Evolutionary conservation across 1,139 yeast genomes (phyloP).

Genomic region (Petasospora rhodanensis): DNA sequence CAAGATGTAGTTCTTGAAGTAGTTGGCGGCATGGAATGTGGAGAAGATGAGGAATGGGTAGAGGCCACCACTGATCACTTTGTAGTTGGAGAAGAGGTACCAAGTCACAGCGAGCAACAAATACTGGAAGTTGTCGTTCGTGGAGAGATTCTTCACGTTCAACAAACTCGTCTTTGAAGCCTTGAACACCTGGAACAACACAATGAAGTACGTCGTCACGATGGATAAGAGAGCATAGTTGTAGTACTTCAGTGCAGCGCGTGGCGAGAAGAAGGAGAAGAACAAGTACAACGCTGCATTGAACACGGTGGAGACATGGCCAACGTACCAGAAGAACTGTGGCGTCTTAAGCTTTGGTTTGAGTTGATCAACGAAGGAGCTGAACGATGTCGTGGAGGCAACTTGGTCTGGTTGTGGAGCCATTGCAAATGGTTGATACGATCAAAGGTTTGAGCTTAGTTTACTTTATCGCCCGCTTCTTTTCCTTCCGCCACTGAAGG

Average conservation of each 20-base stretch:
- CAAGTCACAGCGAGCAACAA: constrained; percentile 52
- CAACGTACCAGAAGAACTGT: constrained; percentile 40
- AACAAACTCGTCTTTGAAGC: constrained; percentile 28
- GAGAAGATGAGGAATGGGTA: constrained; percentile 66
- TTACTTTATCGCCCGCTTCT: too few species aligned
- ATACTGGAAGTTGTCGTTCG: constrained; percentile 66
- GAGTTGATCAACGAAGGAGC: constrained; percentile 8
- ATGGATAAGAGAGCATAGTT: constrained; percentile 55
- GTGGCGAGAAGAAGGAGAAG: constrained; percentile 33
- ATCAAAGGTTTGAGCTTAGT: background rate
- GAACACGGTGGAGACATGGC: constrained; percentile 66
- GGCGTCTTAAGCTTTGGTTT: constrained; percentile 23
- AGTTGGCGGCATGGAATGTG: constrained; percentile 66
- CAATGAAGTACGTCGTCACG: constrained; percentile 70
- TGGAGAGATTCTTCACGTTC: constrained; percentile 31
- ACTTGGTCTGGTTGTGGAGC: constrained; percentile 2
- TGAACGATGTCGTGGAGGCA: constrained; percentile 4
- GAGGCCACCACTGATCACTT: constrained; percentile 42
- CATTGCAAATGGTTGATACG: constrained; percentile 2
- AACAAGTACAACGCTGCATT: constrained; percentile 51
- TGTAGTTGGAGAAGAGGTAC: constrained; percentile 45
- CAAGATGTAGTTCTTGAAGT: constrained; percentile 59
- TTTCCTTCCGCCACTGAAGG: too few species aligned
- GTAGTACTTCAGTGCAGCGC: constrained; percentile 33
- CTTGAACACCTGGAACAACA: constrained; percentile 42